These are phyloP conservation scores for Trametes pubescens DNA, from an alignment of 1,284 basidiomycete species.

Conservation along the genomic window DNA sequence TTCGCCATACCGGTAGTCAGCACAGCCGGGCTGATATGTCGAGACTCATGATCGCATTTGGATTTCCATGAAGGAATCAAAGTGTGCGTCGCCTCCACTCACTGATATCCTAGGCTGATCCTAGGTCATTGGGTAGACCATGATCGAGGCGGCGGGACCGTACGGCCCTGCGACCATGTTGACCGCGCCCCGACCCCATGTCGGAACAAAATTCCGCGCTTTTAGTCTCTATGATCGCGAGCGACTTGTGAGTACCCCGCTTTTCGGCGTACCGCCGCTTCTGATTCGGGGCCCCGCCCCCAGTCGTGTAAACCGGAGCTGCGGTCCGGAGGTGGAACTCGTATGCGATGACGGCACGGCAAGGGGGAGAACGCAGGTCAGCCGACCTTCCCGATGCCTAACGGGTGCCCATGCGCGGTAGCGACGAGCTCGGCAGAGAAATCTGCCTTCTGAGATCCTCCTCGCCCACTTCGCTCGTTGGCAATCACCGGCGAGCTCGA, in stretches of 20 bases:
- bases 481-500: slow-evolving; percentile 16
- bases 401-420: slow-evolving; percentile 17
- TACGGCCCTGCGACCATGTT: background rate
- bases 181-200: slow-evolving; percentile 7
- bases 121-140: background rate
- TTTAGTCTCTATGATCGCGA: background rate
- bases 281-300: slow-evolving; percentile 17
- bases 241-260: slow-evolving; percentile 14
- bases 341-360: slow-evolving; percentile 21
- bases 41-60: slow-evolving; percentile 5
- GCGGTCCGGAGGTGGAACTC: slow-evolving; percentile 23
- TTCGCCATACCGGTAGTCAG: background rate
- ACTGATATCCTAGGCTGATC: background rate
- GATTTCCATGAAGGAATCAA: slow-evolving; percentile 1
- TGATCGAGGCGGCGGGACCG: background rate
- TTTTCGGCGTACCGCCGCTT: slow-evolving; percentile 8
- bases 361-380: slow-evolving; percentile 24
- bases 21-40: background rate
- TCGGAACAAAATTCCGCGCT: slow-evolving; percentile 14
- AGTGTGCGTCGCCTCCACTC: background rate
- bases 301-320: slow-evolving; percentile 15
- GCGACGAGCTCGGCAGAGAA: slow-evolving; percentile 29
- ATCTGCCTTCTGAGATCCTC: slow-evolving; percentile 18
- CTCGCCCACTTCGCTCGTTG: slow-evolving; percentile 15
- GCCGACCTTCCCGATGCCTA: slow-evolving; percentile 20